Evolutionary conservation across 768 basidiomycete species (phyloP).

Genomic region (Tephrocybe sp.): DNA sequence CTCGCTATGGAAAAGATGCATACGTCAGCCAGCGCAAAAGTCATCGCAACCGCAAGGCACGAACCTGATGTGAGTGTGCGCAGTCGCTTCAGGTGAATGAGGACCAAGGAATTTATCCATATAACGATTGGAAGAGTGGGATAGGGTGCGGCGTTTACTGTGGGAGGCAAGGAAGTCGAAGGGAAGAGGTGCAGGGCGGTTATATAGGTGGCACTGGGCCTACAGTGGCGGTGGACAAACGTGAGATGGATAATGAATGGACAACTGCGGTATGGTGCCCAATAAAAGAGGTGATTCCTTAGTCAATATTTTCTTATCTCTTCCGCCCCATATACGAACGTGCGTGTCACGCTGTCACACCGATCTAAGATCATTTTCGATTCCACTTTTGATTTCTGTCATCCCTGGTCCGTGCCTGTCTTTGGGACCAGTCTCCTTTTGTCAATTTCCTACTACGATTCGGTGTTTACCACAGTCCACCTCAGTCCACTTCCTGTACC

Average conservation of each 20-base stretch:
- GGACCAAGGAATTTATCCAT: conserved; percentile 79
- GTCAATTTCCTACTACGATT: neutral
- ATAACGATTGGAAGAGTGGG: conserved; percentile 15
- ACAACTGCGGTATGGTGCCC: neutral
- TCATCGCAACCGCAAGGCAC: conserved; percentile 20
- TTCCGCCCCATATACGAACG: conserved; percentile 22
- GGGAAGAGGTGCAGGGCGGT: neutral
- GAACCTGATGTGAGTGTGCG: conserved; percentile 68
- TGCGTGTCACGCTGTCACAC: conserved; percentile 22
- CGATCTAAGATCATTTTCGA: conserved; percentile 6
- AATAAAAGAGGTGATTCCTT: conserved; percentile 10
- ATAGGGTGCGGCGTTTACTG: conserved; percentile 9
- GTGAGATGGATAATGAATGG: conserved; percentile 24
- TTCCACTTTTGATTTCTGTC: neutral
- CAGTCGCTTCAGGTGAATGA: conserved; percentile 70
- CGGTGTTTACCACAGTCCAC: conserved; percentile 5
- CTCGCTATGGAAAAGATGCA: conserved; percentile 42
- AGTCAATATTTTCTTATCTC: conserved; percentile 13
- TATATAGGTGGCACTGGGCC: conserved; percentile 18
- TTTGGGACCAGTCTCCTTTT: conserved; percentile 6
- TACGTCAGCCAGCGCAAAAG: conserved; percentile 12
- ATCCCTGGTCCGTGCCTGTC: neutral
- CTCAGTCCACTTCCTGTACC: conserved; percentile 2
- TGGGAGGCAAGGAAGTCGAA: conserved; percentile 15
- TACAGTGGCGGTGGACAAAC: conserved; percentile 22